These are phyloP conservation scores for Usnea hakonensis DNA, from an alignment of 495 filamentous ascomycete species.

Conservation along the genomic window DNA sequence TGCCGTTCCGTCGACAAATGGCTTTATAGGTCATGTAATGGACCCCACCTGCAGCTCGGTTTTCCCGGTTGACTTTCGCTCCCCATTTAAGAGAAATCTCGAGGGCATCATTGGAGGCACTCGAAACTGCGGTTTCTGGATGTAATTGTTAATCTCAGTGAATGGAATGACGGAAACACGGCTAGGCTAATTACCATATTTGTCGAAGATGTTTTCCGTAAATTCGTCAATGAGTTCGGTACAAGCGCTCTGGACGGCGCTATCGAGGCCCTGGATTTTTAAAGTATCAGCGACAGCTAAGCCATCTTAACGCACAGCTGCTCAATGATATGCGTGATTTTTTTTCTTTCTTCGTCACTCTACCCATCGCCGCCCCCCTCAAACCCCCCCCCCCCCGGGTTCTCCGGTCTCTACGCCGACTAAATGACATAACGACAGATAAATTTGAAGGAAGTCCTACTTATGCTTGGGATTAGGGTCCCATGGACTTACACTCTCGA, in stretches of 20 bases:
- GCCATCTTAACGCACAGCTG: background rate
- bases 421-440: background rate
- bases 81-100: conserved; percentile 45
- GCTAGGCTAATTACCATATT: conserved; percentile 27
- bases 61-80: conserved; percentile 28
- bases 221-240: conserved; percentile 34
- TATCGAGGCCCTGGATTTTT: conserved; percentile 28
- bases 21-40: conserved; percentile 56
- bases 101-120: conserved; percentile 29
- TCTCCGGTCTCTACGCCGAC: no score
- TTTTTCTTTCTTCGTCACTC: background rate
- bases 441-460: conserved; percentile 19
- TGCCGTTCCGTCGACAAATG: conserved; percentile 45
- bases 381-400: background rate
- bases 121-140: conserved; percentile 31
- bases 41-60: conserved; percentile 39
- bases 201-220: conserved; percentile 38
- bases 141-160: conserved; percentile 17
- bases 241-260: conserved; percentile 29
- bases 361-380: background rate
- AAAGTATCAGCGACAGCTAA: conserved; percentile 11
- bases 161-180: background rate
- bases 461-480: conserved; percentile 18
- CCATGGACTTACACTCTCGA: conserved; percentile 41
- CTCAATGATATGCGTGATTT: background rate